Conservation (phyloP, 1,284 basidiomycete species). For the Ganoderma leucocontextum region DNA sequence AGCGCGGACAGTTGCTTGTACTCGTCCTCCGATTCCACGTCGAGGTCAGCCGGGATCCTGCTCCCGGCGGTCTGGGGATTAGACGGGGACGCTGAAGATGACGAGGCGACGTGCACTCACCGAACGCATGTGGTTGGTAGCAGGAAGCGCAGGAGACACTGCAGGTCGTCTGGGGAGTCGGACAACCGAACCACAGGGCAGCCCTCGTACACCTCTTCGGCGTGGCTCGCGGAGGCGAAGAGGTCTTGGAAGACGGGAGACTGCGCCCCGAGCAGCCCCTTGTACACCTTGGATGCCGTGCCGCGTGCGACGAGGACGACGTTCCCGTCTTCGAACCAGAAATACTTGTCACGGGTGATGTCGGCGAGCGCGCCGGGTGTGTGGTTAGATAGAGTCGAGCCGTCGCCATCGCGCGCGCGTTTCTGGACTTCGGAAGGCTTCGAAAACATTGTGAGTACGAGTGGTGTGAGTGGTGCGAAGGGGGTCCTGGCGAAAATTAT, state of each 20-base stretch:
- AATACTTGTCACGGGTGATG: neutral
- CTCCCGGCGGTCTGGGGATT: neutral
- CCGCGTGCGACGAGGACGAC: neutral
- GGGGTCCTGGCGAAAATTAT: neutral
- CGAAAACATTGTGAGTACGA: neutral
- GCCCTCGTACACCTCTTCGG: neutral
- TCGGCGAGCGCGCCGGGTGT: neutral
- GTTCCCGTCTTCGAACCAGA: constrained; percentile 1
- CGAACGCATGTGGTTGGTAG: neutral
- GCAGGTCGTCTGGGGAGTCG: neutral
- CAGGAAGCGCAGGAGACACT: neutral
- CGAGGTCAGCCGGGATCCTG: neutral
- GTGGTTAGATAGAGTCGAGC: neutral
- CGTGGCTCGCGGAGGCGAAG: neutral
- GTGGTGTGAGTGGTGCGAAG: neutral
- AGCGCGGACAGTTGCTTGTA: neutral
- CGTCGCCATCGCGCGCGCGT: neutral
- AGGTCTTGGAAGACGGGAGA: neutral
- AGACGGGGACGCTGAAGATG: neutral
- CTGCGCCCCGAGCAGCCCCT: neutral
- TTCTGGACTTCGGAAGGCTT: neutral
- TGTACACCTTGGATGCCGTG: neutral
- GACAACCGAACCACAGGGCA: neutral
- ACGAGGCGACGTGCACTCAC: neutral
- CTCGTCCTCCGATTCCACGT: neutral